phyloP scores from a whole-genome alignment of 2,329 filamentous ascomycete genomes.

The Trichoderma brevicompactum region DNA sequence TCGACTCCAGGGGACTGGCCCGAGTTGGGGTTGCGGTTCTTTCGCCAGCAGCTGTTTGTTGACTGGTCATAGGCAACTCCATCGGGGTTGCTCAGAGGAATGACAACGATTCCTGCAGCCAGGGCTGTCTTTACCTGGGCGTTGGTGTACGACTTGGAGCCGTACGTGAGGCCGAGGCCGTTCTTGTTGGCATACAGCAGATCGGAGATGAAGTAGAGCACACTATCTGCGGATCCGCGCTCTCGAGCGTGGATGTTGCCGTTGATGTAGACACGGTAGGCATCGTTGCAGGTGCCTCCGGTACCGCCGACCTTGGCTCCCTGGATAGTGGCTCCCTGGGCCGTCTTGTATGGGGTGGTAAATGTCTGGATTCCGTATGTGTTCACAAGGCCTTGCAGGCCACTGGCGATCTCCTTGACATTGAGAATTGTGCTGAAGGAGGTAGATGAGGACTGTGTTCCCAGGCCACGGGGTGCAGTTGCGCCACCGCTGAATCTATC shows the following conservation, averaged over 20 bases:
- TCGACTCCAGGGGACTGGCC: conserved; percentile 52
- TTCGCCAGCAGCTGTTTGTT: conserved; percentile 57
- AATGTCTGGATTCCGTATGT: conserved; percentile 16
- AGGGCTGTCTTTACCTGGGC: conserved; percentile 57
- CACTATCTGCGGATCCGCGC: conserved; percentile 59
- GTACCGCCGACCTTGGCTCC: conserved; percentile 16
- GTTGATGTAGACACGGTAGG: conserved; percentile 51
- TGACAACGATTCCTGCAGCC: conserved; percentile 56
- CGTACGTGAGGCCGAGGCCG: conserved; percentile 56
- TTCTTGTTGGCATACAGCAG: conserved; percentile 57
- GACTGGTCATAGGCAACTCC: conserved; percentile 57
- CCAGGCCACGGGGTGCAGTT: conserved; percentile 9
- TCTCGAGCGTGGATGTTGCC: conserved; percentile 62
- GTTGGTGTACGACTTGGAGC: conserved; percentile 55
- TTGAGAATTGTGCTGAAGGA: conserved; percentile 18
- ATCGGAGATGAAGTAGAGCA: conserved; percentile 63
- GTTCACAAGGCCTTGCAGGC: conserved; percentile 10
- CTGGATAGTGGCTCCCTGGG: conserved; percentile 11
- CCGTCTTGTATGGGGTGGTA: conserved; percentile 12
- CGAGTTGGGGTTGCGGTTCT: conserved; percentile 56
- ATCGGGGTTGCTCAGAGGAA: conserved; percentile 60
- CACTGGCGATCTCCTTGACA: conserved; percentile 11
- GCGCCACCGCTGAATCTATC: conserved; percentile 12
- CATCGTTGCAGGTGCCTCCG: conserved; percentile 7
- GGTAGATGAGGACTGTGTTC: conserved; percentile 14